Evolutionary conservation across 2,329 filamentous ascomycete genomes (phyloP).

Genomic region (Didymella sp.): DNA sequence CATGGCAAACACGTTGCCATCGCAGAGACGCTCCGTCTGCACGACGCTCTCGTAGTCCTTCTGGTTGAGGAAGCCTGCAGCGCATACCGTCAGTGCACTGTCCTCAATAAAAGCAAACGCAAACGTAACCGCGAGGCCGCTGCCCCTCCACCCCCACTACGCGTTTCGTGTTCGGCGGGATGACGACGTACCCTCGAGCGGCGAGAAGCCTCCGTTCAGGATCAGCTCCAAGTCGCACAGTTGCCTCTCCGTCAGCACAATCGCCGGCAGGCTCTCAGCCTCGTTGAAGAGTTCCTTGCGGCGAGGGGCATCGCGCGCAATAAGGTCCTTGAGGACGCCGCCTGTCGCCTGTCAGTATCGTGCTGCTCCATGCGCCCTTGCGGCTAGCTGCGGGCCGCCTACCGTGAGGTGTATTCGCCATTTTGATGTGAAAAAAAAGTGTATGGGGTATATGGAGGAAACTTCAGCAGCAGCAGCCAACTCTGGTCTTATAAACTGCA

Average conservation of each 20-base stretch:
- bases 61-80: slow-evolving; percentile 92
- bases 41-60: slow-evolving; percentile 97
- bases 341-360: slow-evolving; percentile 27
- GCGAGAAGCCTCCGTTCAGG: slow-evolving; percentile 96
- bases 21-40: slow-evolving; percentile 81
- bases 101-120: not conserved
- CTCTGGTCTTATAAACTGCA: slow-evolving; percentile 12
- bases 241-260: slow-evolving; percentile 89
- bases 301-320: slow-evolving; percentile 87
- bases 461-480: slow-evolving; percentile 13
- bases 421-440: slow-evolving; percentile 30
- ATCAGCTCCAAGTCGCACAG: slow-evolving; percentile 97
- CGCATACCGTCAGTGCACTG: not conserved
- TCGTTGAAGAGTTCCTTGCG: slow-evolving; percentile 81
- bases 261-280: slow-evolving; percentile 83
- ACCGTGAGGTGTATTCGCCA: slow-evolving; percentile 61
- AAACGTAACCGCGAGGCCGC: slow-evolving; percentile 2
- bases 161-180: not conserved
- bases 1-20: slow-evolving; percentile 93
- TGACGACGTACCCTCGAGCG: slow-evolving; percentile 80
- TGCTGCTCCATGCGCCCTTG: not conserved
- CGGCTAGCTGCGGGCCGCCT: slow-evolving; percentile 2
- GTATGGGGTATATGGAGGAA: slow-evolving; percentile 14
- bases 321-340: slow-evolving; percentile 96
- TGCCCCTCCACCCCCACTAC: slow-evolving; percentile 15